phyloP scores from a whole-genome alignment of 2,329 filamentous ascomycete genomes.

The Cladosporium phlei region DNA sequence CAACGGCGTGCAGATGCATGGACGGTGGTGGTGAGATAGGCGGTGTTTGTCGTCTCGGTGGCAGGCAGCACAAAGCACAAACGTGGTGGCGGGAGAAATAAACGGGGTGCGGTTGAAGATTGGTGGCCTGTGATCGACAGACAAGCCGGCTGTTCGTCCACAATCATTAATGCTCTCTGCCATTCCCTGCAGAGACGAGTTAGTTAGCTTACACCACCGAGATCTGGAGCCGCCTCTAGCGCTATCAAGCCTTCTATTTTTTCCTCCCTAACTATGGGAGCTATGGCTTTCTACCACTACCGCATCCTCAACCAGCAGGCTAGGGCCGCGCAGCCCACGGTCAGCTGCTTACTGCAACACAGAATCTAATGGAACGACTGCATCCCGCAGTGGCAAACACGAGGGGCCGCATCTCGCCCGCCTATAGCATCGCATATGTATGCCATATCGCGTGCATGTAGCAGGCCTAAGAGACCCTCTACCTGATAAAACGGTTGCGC shows the following conservation, averaged over 20 bases:
- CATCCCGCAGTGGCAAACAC: slow-evolving; percentile 3
- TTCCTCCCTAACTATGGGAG: no score
- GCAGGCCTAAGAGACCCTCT: slow-evolving; percentile 4
- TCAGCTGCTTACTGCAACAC: slow-evolving; percentile 10
- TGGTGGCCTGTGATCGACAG: no score
- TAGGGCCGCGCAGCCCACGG: slow-evolving; percentile 4
- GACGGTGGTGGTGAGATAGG: no score
- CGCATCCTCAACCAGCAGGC: neutral
- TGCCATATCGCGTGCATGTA: neutral
- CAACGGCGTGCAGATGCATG: slow-evolving; percentile 10
- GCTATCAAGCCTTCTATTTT: no score
- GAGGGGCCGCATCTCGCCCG: neutral
- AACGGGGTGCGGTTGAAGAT: slow-evolving; percentile 2
- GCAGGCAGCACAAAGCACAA: neutral
- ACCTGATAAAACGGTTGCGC: slow-evolving; percentile 7
- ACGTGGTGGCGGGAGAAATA: slow-evolving; percentile 2
- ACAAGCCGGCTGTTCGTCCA: no score
- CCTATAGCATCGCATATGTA: neutral
- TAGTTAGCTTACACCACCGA: no score
- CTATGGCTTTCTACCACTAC: neutral
- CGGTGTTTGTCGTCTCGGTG: no score
- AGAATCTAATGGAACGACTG: no score
- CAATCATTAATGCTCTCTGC: no score
- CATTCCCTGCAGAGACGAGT: no score
- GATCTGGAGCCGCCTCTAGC: no score